phyloP scores from a whole-genome alignment of 441 rosid genomes.

The Euphorbia corollata region DNA sequence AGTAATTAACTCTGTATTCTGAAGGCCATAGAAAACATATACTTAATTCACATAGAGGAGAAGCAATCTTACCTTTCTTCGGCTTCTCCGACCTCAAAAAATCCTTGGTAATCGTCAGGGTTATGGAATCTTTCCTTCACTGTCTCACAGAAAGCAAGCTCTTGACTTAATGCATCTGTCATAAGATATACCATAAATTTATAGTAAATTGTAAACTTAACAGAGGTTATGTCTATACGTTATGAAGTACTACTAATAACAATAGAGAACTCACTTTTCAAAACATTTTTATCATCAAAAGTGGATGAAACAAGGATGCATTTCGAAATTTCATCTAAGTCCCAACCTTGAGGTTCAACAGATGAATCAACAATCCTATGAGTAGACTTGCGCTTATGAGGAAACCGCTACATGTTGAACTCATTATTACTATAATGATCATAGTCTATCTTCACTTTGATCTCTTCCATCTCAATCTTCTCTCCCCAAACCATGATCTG shows the following conservation, averaged over 20 bases:
- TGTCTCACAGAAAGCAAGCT: conserved; percentile 68
- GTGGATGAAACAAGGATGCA: conserved; percentile 42
- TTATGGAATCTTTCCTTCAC: conserved; percentile 67
- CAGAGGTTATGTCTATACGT: not conserved
- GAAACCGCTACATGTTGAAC: conserved; percentile 44
- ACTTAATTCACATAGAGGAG: no score
- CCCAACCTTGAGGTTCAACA: conserved; percentile 60
- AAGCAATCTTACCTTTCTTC: no score
- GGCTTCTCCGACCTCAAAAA: conserved; percentile 23
- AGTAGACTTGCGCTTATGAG: conserved; percentile 42
- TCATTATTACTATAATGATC: conserved; percentile 58
- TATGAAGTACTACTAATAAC: not conserved
- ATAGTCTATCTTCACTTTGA: conserved; percentile 46
- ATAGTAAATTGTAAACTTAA: not conserved
- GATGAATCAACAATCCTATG: conserved; percentile 38
- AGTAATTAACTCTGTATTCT: no score
- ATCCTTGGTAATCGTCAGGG: conserved; percentile 67
- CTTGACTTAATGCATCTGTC: conserved; percentile 62
- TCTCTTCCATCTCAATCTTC: conserved; percentile 65
- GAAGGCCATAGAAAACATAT: no score
- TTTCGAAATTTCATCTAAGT: conserved; percentile 48
- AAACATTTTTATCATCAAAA: conserved; percentile 59
- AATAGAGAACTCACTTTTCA: conserved; percentile 37
- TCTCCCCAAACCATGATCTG: conserved; percentile 54
- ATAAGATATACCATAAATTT: conserved; percentile 19